Evolutionary conservation across 495 filamentous ascomycete species (phyloP), one percentile per base, ranked within the genome.

Genomic region (Xylaria curta): DNA sequence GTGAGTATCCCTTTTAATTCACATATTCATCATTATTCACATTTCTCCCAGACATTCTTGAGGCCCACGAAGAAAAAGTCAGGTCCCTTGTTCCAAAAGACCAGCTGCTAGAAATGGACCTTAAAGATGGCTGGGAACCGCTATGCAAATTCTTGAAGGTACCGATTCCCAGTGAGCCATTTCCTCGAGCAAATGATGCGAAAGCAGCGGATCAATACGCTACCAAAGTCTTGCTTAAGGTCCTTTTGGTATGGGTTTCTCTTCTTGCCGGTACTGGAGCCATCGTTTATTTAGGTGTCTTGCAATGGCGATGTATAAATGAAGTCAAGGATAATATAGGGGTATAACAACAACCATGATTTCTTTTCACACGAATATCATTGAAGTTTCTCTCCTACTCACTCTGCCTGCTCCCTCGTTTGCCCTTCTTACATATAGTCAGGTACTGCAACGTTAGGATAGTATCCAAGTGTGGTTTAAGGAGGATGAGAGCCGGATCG

Each of bases 51-150:
- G 44, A 49, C 15, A 66, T 66, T 33, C 44, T 51, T 26, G 19
- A 49, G 9, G 64, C 33, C 26, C 64, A 54, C 49, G 9, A 51
- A 17, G n/a, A 68, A 15, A 72, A 49, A 40, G 59, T 78, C 8
- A 67, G 70, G 42, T 46, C 58, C 0, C 69, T 75, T 19, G 69
- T 74, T 2, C 72, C 74, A 19, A 9, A 40, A 17, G 74, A 75
- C 6, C 68, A 64, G 47, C 62, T 78, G n/a, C 67, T 68, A 13
- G 65, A 73, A 21, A 71, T 76, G 72, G 60, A 73, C 46, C 59
- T 76, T 24, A 76, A 74, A 17, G 72, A 78, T 7, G 80, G 79
- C 51, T 81, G 78, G 80, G 78, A 71, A 51, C 79, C 78, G 15
- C 64, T 81, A 12, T 81, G 80, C 53, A 61, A 73, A 42, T 80